Evolutionary conservation across 306 rosid species (phyloP).

Genomic region (Quercus parvula): DNA sequence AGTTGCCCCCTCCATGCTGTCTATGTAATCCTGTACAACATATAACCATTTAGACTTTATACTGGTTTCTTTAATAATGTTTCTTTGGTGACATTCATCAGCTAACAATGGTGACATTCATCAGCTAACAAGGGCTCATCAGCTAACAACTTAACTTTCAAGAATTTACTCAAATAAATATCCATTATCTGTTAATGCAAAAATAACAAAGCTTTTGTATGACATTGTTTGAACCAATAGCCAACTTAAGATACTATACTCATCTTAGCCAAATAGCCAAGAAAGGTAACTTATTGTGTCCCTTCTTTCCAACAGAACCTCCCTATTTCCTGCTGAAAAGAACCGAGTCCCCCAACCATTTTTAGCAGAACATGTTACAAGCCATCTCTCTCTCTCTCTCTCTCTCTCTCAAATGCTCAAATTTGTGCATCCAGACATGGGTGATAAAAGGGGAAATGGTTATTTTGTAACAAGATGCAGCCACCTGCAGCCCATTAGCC

Average conservation of each 20-base stretch:
- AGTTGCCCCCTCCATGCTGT: slow-evolving; percentile 99
- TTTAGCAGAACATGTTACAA: no score
- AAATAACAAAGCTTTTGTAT: not conserved
- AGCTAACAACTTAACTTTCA: not conserved
- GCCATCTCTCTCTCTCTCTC: no score
- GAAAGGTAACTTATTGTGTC: not conserved
- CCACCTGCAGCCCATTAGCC: no score
- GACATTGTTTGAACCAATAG: not conserved
- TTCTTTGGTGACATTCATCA: not conserved
- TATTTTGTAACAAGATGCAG: no score
- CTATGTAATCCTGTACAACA: slow-evolving; percentile 83
- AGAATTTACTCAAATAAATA: not conserved
- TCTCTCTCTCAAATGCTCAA: no score
- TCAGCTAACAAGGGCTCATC: not conserved
- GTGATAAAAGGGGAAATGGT: no score
- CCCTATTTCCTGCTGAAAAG: not conserved
- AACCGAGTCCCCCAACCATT: no score
- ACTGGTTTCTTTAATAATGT: not conserved
- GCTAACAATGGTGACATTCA: not conserved
- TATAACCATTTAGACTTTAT: not conserved
- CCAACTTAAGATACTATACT: not conserved
- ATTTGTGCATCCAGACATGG: no score
- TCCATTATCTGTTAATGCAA: not conserved
- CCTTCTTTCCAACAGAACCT: not conserved
- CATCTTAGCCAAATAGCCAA: no score